Conservation (phyloP, 305 asterid species). For the Fraxinus velutina region DNA sequence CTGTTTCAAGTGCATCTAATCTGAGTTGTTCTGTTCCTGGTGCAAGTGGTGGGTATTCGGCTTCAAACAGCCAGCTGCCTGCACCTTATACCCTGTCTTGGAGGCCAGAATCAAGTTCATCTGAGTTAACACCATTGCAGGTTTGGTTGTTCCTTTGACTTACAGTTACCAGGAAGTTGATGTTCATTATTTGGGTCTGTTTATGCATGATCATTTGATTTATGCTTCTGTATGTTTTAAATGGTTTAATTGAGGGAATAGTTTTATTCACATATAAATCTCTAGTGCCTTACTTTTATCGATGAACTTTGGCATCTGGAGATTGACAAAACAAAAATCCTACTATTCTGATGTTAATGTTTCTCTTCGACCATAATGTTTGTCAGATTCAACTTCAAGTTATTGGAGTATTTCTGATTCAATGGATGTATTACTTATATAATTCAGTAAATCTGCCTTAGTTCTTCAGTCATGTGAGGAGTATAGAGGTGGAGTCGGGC, state of each 20-base stretch:
- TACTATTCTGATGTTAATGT: not conserved
- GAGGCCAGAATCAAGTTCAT: slow-evolving; percentile 60
- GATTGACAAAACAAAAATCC: not conserved
- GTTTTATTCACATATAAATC: not conserved
- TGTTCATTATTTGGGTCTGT: not conserved
- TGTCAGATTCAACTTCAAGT: not conserved
- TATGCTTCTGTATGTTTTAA: not conserved
- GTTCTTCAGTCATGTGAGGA: not conserved
- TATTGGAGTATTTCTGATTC: not conserved
- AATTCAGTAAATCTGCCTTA: not conserved
- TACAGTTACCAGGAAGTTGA: slow-evolving; percentile 16
- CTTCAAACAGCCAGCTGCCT: slow-evolving; percentile 57
- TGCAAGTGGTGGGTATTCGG: slow-evolving; percentile 52
- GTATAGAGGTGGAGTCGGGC: not conserved
- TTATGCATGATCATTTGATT: not conserved
- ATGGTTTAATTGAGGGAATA: not conserved
- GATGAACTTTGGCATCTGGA: not conserved
- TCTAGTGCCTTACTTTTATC: not conserved
- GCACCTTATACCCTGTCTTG: slow-evolving; percentile 53
- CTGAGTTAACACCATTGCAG: slow-evolving; percentile 60
- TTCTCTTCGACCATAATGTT: not conserved
- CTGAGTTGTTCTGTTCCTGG: slow-evolving; percentile 54
- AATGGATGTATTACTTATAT: not conserved
- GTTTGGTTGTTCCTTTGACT: slow-evolving; percentile 50
- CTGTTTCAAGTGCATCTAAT: slow-evolving; percentile 54